Evolutionary conservation across 306 rosid genomes (phyloP).

Genomic region (Vachellia pachyceras): DNA sequence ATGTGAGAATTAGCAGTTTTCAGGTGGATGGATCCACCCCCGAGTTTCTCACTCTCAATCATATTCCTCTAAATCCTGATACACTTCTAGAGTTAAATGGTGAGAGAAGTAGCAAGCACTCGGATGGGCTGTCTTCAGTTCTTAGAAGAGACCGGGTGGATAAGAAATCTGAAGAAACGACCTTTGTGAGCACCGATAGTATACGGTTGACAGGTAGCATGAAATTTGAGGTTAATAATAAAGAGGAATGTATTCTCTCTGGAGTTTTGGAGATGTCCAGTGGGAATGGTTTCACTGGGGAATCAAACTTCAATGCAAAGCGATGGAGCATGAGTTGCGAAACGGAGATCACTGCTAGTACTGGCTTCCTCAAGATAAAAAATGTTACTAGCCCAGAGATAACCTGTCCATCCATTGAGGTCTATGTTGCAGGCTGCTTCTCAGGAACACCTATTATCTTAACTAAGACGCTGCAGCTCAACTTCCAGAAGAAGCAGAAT

Average conservation of each 20-base stretch:
- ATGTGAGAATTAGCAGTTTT: constrained; percentile 76
- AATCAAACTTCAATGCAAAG: constrained; percentile 54
- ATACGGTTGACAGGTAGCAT: constrained; percentile 77
- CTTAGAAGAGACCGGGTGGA: constrained; percentile 90
- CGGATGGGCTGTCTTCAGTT: constrained; percentile 71
- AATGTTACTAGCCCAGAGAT: constrained; percentile 53
- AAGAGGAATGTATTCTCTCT: constrained; percentile 70
- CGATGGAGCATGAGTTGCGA: constrained; percentile 84
- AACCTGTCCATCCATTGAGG: constrained; percentile 73
- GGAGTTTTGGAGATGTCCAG: constrained; percentile 81
- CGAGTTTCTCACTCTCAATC: constrained; percentile 66
- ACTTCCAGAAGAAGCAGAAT: constrained; percentile 61
- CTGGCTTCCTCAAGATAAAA: constrained; percentile 73
- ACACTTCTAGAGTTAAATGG: constrained; percentile 90
- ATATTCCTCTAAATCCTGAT: constrained; percentile 77
- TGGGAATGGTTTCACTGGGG: constrained; percentile 62
- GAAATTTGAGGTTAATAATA: constrained; percentile 80
- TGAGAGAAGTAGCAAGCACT: constrained; percentile 65
- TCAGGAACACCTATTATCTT: constrained; percentile 79
- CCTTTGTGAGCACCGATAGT: constrained; percentile 85
- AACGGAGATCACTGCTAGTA: constrained; percentile 53
- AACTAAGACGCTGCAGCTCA: constrained; percentile 73
- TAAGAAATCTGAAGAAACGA: constrained; percentile 83
- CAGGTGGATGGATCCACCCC: constrained; percentile 79
- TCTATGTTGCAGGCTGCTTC: constrained; percentile 87